These are phyloP conservation scores for Rhizophagus sp. DNA, from an alignment of 192 early-diverging fungal species.

Conservation along the genomic window DNA sequence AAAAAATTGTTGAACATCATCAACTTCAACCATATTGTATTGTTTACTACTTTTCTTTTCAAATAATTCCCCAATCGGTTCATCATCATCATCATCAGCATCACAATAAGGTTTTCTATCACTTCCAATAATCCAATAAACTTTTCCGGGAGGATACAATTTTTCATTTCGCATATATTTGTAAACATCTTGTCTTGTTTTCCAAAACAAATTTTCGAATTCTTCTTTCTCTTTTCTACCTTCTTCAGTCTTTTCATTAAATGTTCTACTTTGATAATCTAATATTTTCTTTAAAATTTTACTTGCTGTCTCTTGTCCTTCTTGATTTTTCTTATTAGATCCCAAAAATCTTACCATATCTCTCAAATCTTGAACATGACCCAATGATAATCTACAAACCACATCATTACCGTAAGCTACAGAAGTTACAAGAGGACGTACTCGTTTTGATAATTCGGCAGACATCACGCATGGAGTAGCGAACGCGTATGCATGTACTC, in stretches of 20 bases:
- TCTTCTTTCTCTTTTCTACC: slow-evolving; percentile 4
- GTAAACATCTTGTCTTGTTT: slow-evolving; percentile 1
- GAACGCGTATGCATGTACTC: slow-evolving; percentile 48
- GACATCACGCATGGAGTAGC: slow-evolving; percentile 49
- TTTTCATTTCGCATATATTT: slow-evolving; percentile 20
- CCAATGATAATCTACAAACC: slow-evolving; percentile 37
- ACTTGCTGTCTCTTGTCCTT: slow-evolving; percentile 20
- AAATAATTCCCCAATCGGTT: background rate
- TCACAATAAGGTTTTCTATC: slow-evolving; percentile 25
- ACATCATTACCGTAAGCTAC: slow-evolving; percentile 42
- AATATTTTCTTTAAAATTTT: slow-evolving; percentile 31
- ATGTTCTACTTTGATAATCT: slow-evolving; percentile 26
- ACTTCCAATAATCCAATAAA: slow-evolving; percentile 43
- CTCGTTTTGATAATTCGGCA: slow-evolving; percentile 42
- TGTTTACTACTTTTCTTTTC: background rate
- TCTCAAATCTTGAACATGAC: slow-evolving; percentile 37
- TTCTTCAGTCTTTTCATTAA: slow-evolving; percentile 2
- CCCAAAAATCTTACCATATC: slow-evolving; percentile 26
- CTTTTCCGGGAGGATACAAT: slow-evolving; percentile 45
- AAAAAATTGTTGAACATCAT: slow-evolving; percentile 27
- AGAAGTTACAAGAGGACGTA: slow-evolving; percentile 39
- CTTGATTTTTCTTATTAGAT: slow-evolving; percentile 3
- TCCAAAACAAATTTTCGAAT: slow-evolving; percentile 21
- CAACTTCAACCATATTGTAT: slow-evolving; percentile 22
- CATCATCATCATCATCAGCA: slow-evolving; percentile 1